These are phyloP conservation scores for Backusella morwellensis DNA, from an alignment of 192 early-diverging fungal species.

Conservation along the genomic window DNA sequence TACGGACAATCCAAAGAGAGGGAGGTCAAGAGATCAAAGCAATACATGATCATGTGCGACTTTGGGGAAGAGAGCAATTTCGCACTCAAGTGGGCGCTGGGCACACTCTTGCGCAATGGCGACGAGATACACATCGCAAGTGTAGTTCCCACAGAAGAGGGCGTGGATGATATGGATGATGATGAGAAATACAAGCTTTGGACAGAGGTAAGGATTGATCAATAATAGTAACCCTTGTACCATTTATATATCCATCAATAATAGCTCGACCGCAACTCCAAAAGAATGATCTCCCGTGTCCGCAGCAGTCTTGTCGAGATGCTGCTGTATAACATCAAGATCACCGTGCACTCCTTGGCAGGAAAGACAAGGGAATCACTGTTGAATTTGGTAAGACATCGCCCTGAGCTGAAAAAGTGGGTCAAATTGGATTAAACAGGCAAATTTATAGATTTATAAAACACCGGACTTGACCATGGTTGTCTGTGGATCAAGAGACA, in stretches of 20 bases:
- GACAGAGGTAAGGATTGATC: background rate
- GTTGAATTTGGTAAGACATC: conserved; percentile 24
- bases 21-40: background rate
- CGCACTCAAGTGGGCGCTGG: conserved; percentile 49
- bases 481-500: conserved; percentile 49
- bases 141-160: conserved; percentile 42
- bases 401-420: background rate
- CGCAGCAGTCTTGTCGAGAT: conserved; percentile 23
- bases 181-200: conserved; percentile 26
- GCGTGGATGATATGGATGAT: conserved; percentile 14
- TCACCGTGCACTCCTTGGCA: conserved; percentile 23
- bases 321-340: conserved; percentile 38
- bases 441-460: background rate
- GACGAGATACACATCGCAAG: conserved; percentile 49
- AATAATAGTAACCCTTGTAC: background rate
- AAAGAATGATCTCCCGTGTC: conserved; percentile 30
- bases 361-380: conserved; percentile 31
- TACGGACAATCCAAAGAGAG: conserved; percentile 16
- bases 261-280: conserved; percentile 34
- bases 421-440: background rate
- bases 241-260: background rate
- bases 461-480: conserved; percentile 42
- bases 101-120: conserved; percentile 47
- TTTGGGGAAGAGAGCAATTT: conserved; percentile 48
- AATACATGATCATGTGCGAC: conserved; percentile 51